A percentile compares a stretch with the other conserved stretches of the same genome.
phyloP scores from a whole-genome alignment of 2,329 filamentous ascomycete species.

The Didymella arachidicola region DNA sequence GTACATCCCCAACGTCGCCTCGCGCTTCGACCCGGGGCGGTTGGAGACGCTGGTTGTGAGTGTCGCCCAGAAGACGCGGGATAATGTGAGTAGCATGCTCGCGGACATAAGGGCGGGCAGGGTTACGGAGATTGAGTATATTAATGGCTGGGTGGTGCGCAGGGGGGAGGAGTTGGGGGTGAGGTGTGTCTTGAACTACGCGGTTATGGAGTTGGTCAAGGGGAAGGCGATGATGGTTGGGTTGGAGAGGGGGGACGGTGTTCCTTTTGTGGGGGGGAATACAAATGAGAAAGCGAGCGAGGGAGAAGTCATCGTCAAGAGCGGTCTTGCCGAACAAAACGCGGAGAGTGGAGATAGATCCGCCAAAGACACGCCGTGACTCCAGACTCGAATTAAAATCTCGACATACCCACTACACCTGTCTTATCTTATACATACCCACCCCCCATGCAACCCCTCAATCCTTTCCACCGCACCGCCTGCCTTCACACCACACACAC shows the following conservation, averaged over 20 bases:
- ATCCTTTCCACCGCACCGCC: too few relatives aligned
- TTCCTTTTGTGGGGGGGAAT: conserved; percentile 45
- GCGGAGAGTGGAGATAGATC: too few relatives aligned
- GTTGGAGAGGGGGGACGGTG: conserved; percentile 50
- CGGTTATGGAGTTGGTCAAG: conserved; percentile 75
- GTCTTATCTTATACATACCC: too few relatives aligned
- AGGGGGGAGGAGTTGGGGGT: conserved; percentile 77
- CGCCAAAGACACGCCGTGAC: too few relatives aligned
- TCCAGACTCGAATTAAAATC: too few relatives aligned
- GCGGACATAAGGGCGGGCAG: conserved; percentile 67
- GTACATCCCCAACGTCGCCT: conserved; percentile 64
- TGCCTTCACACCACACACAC: too few relatives aligned
- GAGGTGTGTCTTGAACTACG: conserved; percentile 74
- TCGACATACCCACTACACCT: too few relatives aligned
- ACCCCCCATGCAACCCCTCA: too few relatives aligned
- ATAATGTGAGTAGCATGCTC: conserved; percentile 72
- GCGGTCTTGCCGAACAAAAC: too few relatives aligned
- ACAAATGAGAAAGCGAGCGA: too few relatives aligned
- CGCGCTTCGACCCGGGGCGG: conserved; percentile 67
- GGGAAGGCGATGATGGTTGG: conserved; percentile 66
- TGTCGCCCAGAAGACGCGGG: conserved; percentile 62
- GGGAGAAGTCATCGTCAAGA: too few relatives aligned
- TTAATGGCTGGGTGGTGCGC: conserved; percentile 86
- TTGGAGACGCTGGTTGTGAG: conserved; percentile 67
- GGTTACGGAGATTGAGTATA: conserved; percentile 79